Percentiles rank a stretch among this genome's conserved stretches.
Conservation (phyloP, 768 basidiomycete species). For the Lactarius hatsudake region DNA sequence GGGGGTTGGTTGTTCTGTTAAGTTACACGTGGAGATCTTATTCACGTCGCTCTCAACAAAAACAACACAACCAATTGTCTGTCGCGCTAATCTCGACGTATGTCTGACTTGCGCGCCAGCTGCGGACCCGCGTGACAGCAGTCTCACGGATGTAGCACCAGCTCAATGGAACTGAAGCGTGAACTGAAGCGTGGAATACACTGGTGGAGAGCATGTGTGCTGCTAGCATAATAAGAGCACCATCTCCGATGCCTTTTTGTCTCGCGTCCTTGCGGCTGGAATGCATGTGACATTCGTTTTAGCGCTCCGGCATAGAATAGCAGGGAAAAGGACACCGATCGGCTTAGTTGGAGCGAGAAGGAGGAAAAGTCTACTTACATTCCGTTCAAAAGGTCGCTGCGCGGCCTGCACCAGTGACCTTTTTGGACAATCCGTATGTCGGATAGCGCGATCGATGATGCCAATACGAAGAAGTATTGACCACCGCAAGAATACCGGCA, state of each 20-base stretch:
- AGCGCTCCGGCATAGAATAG: no score
- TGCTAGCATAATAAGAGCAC: background rate
- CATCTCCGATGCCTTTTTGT: background rate
- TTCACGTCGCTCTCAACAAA: background rate
- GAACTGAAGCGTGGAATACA: background rate
- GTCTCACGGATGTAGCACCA: background rate
- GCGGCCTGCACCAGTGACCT: no score
- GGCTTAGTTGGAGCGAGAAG: no score
- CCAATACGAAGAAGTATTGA: background rate
- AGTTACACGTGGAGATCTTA: background rate
- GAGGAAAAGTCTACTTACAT: no score
- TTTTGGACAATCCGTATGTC: no score
- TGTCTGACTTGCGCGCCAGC: background rate
- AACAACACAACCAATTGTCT: background rate
- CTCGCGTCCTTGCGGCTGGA: background rate
- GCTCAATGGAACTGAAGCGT: background rate
- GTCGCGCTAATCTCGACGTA: background rate
- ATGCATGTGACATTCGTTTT: background rate
- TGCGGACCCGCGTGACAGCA: background rate
- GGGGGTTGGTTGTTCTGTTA: background rate
- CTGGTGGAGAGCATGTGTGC: background rate
- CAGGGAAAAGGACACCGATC: background rate
- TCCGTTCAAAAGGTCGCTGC: no score
- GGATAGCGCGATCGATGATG: no score
- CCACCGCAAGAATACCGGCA: no score